Base-by-base conservation (phyloP, 352 stramenopile genomes). In the Bremia lactucae region DNA sequence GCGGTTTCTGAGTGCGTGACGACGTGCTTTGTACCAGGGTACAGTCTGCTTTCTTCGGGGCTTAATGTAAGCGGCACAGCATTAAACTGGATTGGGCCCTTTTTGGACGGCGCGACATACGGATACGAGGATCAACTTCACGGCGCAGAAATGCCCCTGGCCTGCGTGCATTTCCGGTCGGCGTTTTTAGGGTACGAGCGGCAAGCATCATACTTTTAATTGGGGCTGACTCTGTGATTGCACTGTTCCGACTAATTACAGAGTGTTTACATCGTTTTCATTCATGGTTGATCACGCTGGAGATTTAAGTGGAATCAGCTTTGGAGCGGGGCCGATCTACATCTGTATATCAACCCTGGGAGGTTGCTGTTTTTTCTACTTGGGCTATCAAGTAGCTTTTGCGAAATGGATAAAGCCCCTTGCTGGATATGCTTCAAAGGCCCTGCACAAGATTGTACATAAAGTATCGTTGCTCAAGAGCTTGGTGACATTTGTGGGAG, bases 261-360 rank as follows among this genome's bases (percentile, higher is more conserved):
- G 80, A 1, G 80, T 88, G 10, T 87, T 92, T 42, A 92, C 80
- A 31, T 90, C 77, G n/a, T 92, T 83, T 41, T 80, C 77, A 42
- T 92, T 86, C 62, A 92, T 92, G 80, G 72, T 68, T 4, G 80
- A 92, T 49, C 80, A 92, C 38, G 80, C 80, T 1, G 75, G 80
- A 2, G 80, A 89, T 33, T 62, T 92, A 6, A 85, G 72, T 36
- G 44, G 49, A 0, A 22, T 31, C 4, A 72, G 44, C 31, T 38
- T 72, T 16, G 29, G 66, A 6, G 45, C 52, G 0, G 80, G 77
- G 1, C 64, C 65, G 9, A 23, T 87, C 1, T 92, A 92, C 53
- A 71, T 92, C 6, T 65, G 59, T 22, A 46, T 13, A 4, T 78
- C 77, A 3, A 60, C 86, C 33, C 3, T 70, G 1, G 59, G 52